phyloP scores from a whole-genome alignment of 2,329 filamentous ascomycete genomes.

The Zymoseptoria tritici region DNA sequence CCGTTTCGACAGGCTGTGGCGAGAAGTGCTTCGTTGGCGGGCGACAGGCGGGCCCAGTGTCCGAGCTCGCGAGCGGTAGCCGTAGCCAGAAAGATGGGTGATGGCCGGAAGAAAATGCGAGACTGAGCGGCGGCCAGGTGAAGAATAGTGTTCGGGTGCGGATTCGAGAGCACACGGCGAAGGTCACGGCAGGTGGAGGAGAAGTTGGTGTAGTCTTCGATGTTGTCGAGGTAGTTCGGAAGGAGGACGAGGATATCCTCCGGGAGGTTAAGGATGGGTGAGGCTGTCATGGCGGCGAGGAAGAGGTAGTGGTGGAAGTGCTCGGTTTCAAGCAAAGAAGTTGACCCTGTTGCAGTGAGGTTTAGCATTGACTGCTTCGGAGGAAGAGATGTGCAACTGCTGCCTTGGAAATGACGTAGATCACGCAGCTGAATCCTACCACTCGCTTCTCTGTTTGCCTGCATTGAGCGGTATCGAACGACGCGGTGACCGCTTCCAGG shows the following conservation, averaged over 20 bases:
- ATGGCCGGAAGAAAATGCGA: conserved; percentile 32
- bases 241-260: conserved; percentile 16
- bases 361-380: no score
- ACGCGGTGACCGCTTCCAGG: no score
- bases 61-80: conserved; percentile 29
- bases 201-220: conserved; percentile 29
- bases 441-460: no score
- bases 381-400: no score
- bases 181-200: conserved; percentile 26
- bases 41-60: conserved; percentile 28
- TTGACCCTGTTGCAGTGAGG: no score
- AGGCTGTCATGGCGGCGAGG: neutral
- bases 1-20: conserved; percentile 21
- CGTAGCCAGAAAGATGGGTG: conserved; percentile 31
- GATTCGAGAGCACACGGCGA: conserved; percentile 14
- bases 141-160: conserved; percentile 26
- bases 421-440: no score
- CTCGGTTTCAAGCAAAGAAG: no score
- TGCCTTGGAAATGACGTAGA: no score
- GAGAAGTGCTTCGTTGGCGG: conserved; percentile 19
- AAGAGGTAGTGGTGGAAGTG: no score
- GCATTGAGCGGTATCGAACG: no score
- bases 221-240: conserved; percentile 21
- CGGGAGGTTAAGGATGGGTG: conserved; percentile 8
- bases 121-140: conserved; percentile 28